Conservation (phyloP, 1,284 basidiomycete genomes). For the Rugosomyces carneus region DNA sequence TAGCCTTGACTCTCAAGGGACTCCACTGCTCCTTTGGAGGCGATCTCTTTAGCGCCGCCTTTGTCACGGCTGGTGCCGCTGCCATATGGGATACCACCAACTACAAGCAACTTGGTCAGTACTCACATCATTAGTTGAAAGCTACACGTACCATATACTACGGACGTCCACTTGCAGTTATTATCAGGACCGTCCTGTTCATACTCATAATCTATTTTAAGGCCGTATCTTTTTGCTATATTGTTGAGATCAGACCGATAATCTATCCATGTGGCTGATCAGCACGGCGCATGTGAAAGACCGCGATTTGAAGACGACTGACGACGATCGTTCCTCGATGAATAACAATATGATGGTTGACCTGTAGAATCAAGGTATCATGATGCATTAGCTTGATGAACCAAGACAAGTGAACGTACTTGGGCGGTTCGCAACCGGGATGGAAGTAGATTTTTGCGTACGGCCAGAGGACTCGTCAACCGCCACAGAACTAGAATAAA, state of each 20-base stretch:
- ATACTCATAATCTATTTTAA: slow-evolving; percentile 4
- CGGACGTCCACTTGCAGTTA: slow-evolving; percentile 3
- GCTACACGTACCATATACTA: background rate
- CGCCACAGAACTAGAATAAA: too few relatives aligned
- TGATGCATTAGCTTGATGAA: background rate
- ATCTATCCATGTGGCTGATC: slow-evolving; percentile 1
- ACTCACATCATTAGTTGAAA: background rate
- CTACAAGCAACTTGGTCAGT: background rate
- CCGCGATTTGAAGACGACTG: background rate
- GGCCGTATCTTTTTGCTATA: slow-evolving; percentile 4
- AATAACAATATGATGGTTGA: background rate
- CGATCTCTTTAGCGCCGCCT: background rate
- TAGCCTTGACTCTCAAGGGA: background rate
- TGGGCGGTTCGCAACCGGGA: background rate
- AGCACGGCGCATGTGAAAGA: background rate
- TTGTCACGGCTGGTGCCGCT: background rate
- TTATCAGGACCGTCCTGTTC: background rate
- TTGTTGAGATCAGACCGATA: slow-evolving; percentile 12
- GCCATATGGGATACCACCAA: slow-evolving; percentile 1
- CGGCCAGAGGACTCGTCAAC: background rate
- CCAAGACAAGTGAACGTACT: background rate
- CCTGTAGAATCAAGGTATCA: background rate
- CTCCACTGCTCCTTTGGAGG: slow-evolving; percentile 1
- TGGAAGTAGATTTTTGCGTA: background rate
- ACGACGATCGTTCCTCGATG: background rate